phyloP scores from a whole-genome alignment of 176 grass and related monocot species.

The Canna indica region DNA sequence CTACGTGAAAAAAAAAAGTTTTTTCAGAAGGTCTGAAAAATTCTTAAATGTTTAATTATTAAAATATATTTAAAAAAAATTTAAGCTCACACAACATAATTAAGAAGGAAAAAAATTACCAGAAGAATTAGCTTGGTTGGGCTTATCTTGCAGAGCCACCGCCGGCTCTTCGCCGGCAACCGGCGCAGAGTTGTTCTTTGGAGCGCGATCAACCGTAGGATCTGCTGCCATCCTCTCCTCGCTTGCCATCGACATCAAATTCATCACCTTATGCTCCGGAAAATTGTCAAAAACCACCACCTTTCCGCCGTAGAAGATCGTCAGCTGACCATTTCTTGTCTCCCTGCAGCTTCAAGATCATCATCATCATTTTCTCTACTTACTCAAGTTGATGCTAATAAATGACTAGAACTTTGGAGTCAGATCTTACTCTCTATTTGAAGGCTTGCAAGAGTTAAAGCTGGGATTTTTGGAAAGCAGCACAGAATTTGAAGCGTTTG shows the following conservation, averaged over 20 bases:
- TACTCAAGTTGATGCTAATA: not conserved
- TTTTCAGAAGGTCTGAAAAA: too few relatives aligned
- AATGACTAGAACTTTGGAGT: not conserved
- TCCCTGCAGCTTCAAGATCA: constrained; percentile 6
- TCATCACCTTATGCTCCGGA: constrained; percentile 30
- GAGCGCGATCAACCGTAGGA: not conserved
- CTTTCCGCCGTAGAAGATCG: constrained; percentile 59
- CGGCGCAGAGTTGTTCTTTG: not conserved
- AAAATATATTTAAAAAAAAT: too few relatives aligned
- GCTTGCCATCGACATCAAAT: constrained; percentile 31
- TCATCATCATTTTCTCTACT: not conserved
- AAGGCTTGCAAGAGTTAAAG: not conserved
- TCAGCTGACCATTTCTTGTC: constrained; percentile 22
- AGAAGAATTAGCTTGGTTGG: constrained; percentile 17
- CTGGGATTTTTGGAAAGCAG: too few relatives aligned
- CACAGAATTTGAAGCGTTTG: not conserved
- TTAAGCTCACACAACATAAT: too few relatives aligned
- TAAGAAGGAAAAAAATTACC: constrained; percentile 30
- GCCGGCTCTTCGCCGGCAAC: too few relatives aligned
- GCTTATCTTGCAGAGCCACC: not conserved
- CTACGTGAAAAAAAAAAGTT: too few relatives aligned
- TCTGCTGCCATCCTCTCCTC: not conserved
- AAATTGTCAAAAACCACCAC: constrained; percentile 45
- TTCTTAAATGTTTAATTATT: too few relatives aligned
- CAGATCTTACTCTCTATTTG: not conserved